Evolutionary conservation across 768 basidiomycete genomes (phyloP).

Genomic region (Ramaria sp.): DNA sequence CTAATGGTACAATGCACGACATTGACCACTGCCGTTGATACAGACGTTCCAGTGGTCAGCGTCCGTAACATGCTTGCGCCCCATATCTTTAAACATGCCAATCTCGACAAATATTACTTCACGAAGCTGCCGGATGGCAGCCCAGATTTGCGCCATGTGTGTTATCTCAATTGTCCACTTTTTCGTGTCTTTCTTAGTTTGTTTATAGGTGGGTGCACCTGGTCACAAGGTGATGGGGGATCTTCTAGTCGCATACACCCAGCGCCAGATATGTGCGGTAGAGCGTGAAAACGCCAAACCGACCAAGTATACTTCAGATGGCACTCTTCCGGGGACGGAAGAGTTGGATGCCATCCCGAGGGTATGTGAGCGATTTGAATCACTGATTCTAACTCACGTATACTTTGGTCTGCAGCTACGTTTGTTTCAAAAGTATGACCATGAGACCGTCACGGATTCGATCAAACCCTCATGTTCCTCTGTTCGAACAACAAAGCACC

Average conservation of each 20-base stretch:
- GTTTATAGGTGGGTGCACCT: neutral
- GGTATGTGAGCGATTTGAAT: neutral
- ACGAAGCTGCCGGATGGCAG: neutral
- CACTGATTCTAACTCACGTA: neutral
- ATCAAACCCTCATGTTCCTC: slow-evolving; percentile 6
- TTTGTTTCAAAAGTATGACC: slow-evolving; percentile 8
- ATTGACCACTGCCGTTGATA: neutral
- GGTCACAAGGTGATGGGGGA: slow-evolving; percentile 10
- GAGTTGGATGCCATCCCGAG: slow-evolving; percentile 5
- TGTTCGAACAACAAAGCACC: slow-evolving; percentile 6
- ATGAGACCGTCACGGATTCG: neutral
- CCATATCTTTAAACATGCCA: slow-evolving; percentile 2
- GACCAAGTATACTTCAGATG: neutral
- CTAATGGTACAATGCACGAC: neutral
- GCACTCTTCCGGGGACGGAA: neutral
- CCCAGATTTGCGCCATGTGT: slow-evolving; percentile 9
- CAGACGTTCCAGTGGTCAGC: slow-evolving; percentile 8
- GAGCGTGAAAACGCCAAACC: neutral
- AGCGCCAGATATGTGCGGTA: slow-evolving; percentile 9
- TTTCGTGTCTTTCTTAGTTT: neutral
- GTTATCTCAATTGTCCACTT: neutral
- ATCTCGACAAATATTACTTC: slow-evolving; percentile 8
- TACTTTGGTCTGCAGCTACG: neutral
- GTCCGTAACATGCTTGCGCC: slow-evolving; percentile 10
- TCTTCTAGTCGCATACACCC: slow-evolving; percentile 5